phyloP scores from a whole-genome alignment of 495 filamentous ascomycete genomes.

The Neurospora sp. region DNA sequence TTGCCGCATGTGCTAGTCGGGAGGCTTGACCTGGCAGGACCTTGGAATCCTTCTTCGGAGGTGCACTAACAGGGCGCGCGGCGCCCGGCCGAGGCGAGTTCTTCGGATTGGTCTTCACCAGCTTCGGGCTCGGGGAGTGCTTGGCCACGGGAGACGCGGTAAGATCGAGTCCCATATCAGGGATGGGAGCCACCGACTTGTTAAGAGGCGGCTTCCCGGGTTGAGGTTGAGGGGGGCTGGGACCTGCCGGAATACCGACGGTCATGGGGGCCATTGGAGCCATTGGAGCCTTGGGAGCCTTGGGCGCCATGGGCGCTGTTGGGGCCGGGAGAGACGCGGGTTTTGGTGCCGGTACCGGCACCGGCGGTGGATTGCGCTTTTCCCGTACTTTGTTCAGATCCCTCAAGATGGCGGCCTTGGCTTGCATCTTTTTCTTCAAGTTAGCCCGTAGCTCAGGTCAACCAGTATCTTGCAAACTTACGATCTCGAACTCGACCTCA shows the following conservation, averaged over 20 bases:
- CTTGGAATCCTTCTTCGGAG: slow-evolving; percentile 26
- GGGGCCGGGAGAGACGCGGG: slow-evolving; percentile 16
- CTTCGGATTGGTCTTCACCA: slow-evolving; percentile 11
- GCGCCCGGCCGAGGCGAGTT: slow-evolving; percentile 7
- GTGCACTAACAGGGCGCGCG: slow-evolving; percentile 9
- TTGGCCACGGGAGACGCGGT: slow-evolving; percentile 10
- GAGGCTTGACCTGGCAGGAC: slow-evolving; percentile 8
- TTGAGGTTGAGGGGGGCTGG: slow-evolving; percentile 3
- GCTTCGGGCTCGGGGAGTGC: slow-evolving; percentile 12
- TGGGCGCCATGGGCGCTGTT: slow-evolving; percentile 25
- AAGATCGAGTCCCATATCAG: slow-evolving; percentile 35
- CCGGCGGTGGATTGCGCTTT: slow-evolving; percentile 7
- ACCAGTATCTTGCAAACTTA: slow-evolving; percentile 16
- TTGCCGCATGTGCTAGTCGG: neutral
- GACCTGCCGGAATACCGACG: neutral
- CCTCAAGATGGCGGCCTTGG: slow-evolving; percentile 33
- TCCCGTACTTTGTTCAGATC: slow-evolving; percentile 32
- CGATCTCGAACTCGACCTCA: slow-evolving; percentile 42
- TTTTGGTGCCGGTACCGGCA: neutral
- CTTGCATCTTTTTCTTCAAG: slow-evolving; percentile 18
- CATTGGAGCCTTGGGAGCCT: neutral
- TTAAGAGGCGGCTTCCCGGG: slow-evolving; percentile 17
- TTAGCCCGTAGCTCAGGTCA: neutral
- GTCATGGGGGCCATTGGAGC: neutral
- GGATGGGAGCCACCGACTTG: slow-evolving; percentile 37